These are phyloP conservation scores for Porpolomopsis calyptriformis DNA, from an alignment of 768 basidiomycete species.

Conservation along the genomic window DNA sequence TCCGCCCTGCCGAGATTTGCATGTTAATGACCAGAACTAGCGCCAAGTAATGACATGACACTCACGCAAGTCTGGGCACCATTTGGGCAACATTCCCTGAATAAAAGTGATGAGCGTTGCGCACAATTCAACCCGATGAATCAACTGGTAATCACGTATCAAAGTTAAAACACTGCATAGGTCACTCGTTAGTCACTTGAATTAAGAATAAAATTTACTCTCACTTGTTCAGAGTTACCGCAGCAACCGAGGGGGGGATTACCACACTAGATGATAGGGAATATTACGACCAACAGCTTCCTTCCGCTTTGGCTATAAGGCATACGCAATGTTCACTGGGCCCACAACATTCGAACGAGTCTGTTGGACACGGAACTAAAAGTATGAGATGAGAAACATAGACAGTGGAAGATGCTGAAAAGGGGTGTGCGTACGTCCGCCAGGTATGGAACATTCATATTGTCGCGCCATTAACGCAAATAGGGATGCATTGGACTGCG, in stretches of 20 bases:
- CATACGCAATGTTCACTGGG: background rate
- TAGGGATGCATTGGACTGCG: background rate
- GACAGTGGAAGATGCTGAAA: background rate
- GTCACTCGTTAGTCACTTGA: background rate
- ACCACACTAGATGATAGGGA: background rate
- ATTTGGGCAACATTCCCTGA: background rate
- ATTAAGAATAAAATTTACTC: background rate
- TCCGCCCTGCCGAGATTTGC: background rate
- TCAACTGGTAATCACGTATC: background rate
- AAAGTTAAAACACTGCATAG: background rate
- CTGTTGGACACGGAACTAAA: background rate
- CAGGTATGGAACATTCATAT: background rate
- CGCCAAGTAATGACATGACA: background rate
- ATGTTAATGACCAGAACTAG: background rate
- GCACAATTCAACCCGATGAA: background rate
- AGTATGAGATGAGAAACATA: background rate
- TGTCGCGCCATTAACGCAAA: background rate
- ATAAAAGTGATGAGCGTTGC: too few relatives aligned
- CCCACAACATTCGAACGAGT: background rate
- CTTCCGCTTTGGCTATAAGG: background rate
- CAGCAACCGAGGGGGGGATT: background rate
- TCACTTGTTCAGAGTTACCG: background rate
- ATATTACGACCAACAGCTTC: background rate
- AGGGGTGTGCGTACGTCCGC: background rate
- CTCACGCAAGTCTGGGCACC: background rate